Evolutionary conservation across 345 rosid genomes (phyloP), one percentile per base, ranked within the genome.

Genomic region (Populus davidiana): DNA sequence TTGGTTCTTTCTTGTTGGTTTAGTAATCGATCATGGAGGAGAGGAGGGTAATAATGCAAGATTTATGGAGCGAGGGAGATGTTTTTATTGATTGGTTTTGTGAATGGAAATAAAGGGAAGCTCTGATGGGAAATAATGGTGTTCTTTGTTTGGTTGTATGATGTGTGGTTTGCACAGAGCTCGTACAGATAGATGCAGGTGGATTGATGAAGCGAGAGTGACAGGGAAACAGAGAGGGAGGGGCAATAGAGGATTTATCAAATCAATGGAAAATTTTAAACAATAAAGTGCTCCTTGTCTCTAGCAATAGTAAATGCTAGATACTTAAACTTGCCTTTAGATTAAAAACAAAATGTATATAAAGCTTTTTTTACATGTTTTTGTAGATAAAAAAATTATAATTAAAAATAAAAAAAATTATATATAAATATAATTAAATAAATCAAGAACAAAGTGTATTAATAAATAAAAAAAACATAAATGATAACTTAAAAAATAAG

Each of bases 271-370:
- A 56, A 4, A n/a, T 2, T n/a, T 56, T n/a, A n/a, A 13, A n/a
- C 27, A 4, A n/a, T 20, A 52, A 14, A n/a, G 12, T 74, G 75
- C 29, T 67, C 25, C 75, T 79, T 85, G 87, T 80, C 87, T 84
- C 61, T 88, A 74, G 83, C 75, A 25, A 17, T 88, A 74, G 84
- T 71, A 21, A 17, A 33, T 33, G 36, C 36, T 33, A 33, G 5
- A 33, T 33, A 33, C 36, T 33, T 4, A 33, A 33, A 4, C 5
- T 33, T 33, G 36, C 36, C 36, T 33, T 33, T 33, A 33, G 5
- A 4, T 27, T 27, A 25, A 25, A 25, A 25, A 33, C 0, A 33
- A 31, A 33, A 0, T 33, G 36, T 33, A 33, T 4, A 33, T 33
- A 33, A 33, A 33, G 0, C 0, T 33, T 33, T 31, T 33, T 33